phyloP scores from a whole-genome alignment of 805 yeast genomes.

The Ogataea allantospora region DNA sequence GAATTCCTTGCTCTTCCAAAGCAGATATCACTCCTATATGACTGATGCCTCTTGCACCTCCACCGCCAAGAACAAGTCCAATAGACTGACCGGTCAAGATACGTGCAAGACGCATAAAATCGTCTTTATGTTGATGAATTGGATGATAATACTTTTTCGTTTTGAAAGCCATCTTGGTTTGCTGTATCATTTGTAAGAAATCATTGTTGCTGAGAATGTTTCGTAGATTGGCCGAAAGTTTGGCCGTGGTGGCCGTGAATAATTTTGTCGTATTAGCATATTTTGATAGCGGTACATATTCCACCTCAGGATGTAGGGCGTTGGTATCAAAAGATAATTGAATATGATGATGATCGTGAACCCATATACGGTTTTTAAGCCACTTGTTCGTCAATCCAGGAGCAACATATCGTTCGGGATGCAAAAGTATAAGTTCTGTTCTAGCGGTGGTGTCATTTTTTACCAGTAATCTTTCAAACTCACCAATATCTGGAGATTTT shows the following conservation, averaged over 20 bases:
- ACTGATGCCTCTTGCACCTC: conserved; percentile 93
- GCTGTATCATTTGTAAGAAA: conserved; percentile 28
- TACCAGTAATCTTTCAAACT: conserved; percentile 73
- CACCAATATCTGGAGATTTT: conserved; percentile 73
- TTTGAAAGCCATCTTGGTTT: conserved; percentile 25
- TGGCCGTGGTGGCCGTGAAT: conserved; percentile 26
- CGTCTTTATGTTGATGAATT: conserved; percentile 68
- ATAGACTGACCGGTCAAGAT: conserved; percentile 89
- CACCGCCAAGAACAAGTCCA: conserved; percentile 94
- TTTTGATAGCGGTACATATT: conserved; percentile 11
- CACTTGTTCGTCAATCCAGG: conserved; percentile 85
- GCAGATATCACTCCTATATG: conserved; percentile 92
- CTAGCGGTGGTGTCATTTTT: conserved; percentile 80
- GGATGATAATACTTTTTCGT: conserved; percentile 32
- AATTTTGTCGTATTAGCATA: conserved; percentile 12
- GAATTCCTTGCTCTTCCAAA: conserved; percentile 86
- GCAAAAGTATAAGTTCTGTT: conserved; percentile 81
- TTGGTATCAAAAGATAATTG: conserved; percentile 48
- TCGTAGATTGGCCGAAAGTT: conserved; percentile 26
- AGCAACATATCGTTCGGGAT: conserved; percentile 74
- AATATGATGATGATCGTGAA: conserved; percentile 88
- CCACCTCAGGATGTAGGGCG: conserved; percentile 18
- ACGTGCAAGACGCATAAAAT: conserved; percentile 86
- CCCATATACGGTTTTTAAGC: conserved; percentile 87
- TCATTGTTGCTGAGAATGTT: conserved; percentile 31